These are phyloP conservation scores for Yamadazyma buinensis DNA, from an alignment of 1,139 yeast species.

Conservation along the genomic window DNA sequence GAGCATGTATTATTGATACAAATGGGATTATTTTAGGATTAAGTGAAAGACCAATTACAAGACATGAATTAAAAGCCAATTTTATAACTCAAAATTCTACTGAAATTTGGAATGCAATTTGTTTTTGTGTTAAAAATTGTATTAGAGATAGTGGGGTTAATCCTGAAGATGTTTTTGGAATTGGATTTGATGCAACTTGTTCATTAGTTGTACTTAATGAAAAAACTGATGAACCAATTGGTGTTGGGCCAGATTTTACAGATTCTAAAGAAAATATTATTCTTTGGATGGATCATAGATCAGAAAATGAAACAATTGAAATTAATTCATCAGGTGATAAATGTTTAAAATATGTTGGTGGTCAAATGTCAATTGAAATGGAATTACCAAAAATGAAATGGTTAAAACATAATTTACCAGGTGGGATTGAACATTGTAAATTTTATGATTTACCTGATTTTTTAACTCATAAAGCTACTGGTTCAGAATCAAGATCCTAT, in stretches of 20 bases:
- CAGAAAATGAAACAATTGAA: conserved; percentile 74
- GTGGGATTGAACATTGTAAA: conserved; percentile 62
- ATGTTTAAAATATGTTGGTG: conserved; percentile 89
- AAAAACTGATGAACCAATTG: conserved; percentile 63
- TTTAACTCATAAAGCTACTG: conserved; percentile 87
- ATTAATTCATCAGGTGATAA: conserved; percentile 80
- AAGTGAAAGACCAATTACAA: conserved; percentile 71
- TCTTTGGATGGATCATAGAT: conserved; percentile 98
- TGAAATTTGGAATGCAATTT: conserved; percentile 91
- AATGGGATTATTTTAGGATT: conserved; percentile 79
- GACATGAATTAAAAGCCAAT: conserved; percentile 70
- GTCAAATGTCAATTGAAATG: conserved; percentile 97
- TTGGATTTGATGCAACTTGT: conserved; percentile 97
- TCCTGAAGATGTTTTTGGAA: conserved; percentile 65
- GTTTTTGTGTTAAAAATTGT: conserved; percentile 74
- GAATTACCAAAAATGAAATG: conserved; percentile 96
- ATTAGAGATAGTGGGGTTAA: conserved; percentile 72
- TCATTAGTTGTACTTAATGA: conserved; percentile 81
- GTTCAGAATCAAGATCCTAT: conserved; percentile 77
- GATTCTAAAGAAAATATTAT: conserved; percentile 76
- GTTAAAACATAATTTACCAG: conserved; percentile 84
- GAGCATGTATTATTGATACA: conserved; percentile 87
- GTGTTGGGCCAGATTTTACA: conserved; percentile 87
- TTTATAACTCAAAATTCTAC: conserved; percentile 80
- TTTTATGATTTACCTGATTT: conserved; percentile 92